Base-by-base conservation (phyloP, 1,284 basidiomycete species). In the Ceratobasidium sp. region DNA sequence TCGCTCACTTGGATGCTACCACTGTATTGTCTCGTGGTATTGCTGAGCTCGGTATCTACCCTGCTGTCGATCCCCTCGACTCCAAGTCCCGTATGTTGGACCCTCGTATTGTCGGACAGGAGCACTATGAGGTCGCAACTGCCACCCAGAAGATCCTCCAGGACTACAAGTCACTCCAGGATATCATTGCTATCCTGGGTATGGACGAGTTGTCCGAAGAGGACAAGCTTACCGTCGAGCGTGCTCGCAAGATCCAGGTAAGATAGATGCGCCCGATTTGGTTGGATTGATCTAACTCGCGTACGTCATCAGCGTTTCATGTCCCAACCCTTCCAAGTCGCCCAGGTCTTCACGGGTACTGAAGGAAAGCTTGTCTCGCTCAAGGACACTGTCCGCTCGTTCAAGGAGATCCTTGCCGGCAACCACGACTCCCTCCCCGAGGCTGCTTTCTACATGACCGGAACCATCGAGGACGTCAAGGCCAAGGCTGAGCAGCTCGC, bases 161-260 rank as follows among this genome's bases (percentile, higher is more conserved):
- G 85, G 93, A 96, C 82, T 98, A 99, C 91, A 98, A 98, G 86
- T 97, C 95, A 70, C 89, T 99, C 77, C 96, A 99, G 85, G 91
- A 93, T 85, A 93, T 93, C 79, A 94, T 94, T 83, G 92, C 94
- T 78, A 96, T 96, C 83, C 82, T 99, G 77, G 96, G 96, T 87
- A 98, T 98, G 96, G 96, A 98, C 80, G 96, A 99, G 82, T 89
- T 99, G 85, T 98, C 95, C 40, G 96, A 98, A 81, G 96, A 98
- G 85, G 96, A 99, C 85, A 99, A 99, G 85, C 85, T 98, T 74
- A 96, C 94, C 75, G 96, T 97, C 80, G 84, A 85, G 80, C 83
- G 84, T 80, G 91, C 91, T 72, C 91, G 91, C 81, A 93, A 93
- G 83, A 93, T 93, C 76, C 91, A 93, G 74, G 73, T 75, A 70